These are phyloP conservation scores for Ascochyta koolunga DNA, from an alignment of 2,329 filamentous ascomycete species.

Conservation along the genomic window DNA sequence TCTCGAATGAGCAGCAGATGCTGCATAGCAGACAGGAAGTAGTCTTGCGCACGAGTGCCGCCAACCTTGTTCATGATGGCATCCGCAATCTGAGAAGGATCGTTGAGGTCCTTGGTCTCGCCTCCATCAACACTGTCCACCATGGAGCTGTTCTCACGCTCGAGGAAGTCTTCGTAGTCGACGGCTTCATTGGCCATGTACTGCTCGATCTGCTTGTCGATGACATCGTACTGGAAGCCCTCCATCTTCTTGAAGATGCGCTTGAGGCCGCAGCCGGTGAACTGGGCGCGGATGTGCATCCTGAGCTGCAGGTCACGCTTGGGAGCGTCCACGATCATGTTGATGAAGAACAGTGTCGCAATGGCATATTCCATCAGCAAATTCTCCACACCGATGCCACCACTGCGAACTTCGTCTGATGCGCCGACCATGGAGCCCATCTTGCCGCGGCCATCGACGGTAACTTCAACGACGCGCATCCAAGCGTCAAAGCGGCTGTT, in stretches of 20 bases:
- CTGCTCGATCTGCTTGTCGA: constrained; percentile 96
- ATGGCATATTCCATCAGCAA: constrained; percentile 98
- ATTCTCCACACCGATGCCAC: constrained; percentile 98
- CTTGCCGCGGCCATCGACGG: constrained; percentile 94
- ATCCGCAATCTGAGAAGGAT: constrained; percentile 91
- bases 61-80: constrained; percentile 86
- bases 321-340: constrained; percentile 93
- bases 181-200: constrained; percentile 95
- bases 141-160: constrained; percentile 87
- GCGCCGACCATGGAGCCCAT: constrained; percentile 98
- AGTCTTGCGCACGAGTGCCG: constrained; percentile 87
- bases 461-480: constrained; percentile 98
- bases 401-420: constrained; percentile 92
- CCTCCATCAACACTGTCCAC: constrained; percentile 84
- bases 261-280: constrained; percentile 94
- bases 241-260: constrained; percentile 96
- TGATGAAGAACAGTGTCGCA: constrained; percentile 90
- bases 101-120: constrained; percentile 88
- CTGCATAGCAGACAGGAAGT: constrained; percentile 94
- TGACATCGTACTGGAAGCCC: constrained; percentile 95
- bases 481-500: constrained; percentile 96
- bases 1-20: constrained; percentile 92
- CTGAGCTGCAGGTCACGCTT: constrained; percentile 87
- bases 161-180: constrained; percentile 96
- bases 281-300: constrained; percentile 93